phyloP scores from a whole-genome alignment of 2,329 filamentous ascomycete genomes.

The Pestalotiopsis sp. region DNA sequence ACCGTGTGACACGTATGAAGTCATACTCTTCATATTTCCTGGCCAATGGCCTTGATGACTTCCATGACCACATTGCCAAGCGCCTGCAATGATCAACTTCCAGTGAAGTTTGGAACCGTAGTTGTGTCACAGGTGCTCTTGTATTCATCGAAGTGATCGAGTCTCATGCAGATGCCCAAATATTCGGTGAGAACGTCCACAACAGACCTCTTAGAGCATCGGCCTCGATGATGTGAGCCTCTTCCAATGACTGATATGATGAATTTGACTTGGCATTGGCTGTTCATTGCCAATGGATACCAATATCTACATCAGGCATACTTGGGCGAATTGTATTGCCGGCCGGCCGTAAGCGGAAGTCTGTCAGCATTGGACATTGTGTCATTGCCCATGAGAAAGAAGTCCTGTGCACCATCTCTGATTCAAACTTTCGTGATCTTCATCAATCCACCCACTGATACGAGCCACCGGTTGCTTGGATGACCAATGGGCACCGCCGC shows the following conservation, averaged over 20 bases:
- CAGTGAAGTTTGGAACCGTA: not conserved
- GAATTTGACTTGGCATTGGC: no score
- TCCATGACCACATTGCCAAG: not conserved
- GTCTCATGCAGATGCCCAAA: no score
- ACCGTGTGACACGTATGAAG: slow-evolving; percentile 7
- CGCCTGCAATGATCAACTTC: not conserved
- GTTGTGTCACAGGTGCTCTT: no score
- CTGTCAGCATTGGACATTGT: not conserved
- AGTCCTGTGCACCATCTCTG: not conserved
- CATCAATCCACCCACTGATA: not conserved
- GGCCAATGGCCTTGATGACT: not conserved
- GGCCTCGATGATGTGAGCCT: no score
- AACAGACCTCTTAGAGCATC: no score
- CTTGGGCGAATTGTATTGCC: not conserved
- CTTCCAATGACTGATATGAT: no score
- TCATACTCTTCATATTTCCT: slow-evolving; percentile 3
- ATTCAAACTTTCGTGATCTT: not conserved
- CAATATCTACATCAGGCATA: no score
- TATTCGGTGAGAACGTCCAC: no score
- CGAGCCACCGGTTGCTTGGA: not conserved
- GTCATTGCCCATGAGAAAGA: not conserved
- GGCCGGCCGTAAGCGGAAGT: no score
- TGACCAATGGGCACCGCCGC: not conserved
- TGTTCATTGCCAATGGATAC: no score
- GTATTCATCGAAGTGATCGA: no score